These are phyloP conservation scores for Aquanectria penicillioides DNA, from an alignment of 2,329 filamentous ascomycete genomes.

Conservation along the genomic window DNA sequence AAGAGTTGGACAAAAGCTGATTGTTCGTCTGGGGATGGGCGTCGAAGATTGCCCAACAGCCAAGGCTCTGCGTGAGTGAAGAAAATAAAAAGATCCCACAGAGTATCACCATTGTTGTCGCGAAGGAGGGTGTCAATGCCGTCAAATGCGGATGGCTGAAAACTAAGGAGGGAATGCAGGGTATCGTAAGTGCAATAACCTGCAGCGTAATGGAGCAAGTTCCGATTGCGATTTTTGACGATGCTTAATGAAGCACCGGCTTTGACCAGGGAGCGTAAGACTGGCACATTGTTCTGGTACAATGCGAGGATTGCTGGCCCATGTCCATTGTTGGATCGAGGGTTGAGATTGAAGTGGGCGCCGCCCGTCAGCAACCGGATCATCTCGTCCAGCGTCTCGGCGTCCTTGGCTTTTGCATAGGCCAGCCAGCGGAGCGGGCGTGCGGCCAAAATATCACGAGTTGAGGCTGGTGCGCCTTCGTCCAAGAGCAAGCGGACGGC, in stretches of 20 bases:
- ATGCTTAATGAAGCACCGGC: neutral
- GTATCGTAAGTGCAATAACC: no score
- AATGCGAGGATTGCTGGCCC: neutral
- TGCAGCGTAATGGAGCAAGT: neutral
- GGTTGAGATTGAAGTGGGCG: neutral
- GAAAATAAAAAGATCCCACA: no score
- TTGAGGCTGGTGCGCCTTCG: neutral
- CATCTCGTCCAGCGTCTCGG: neutral
- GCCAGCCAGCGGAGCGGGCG: neutral
- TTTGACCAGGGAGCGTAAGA: neutral
- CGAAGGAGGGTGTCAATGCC: no score
- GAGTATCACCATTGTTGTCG: no score
- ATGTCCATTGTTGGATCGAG: accelerated
- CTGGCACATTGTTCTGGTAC: accelerated
- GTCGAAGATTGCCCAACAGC: no score
- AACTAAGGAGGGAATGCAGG: no score
- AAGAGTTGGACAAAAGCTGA: no score
- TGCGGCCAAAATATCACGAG: neutral
- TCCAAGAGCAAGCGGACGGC: neutral
- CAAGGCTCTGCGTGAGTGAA: no score
- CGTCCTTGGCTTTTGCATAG: neutral
- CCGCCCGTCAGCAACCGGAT: neutral
- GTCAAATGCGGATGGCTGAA: no score
- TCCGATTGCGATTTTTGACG: neutral
- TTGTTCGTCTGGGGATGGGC: no score